A percentile compares a stretch with the other conserved stretches of the same genome.
Conservation (phyloP, 352 stramenopile species). For the Phytophthora quininea region DNA sequence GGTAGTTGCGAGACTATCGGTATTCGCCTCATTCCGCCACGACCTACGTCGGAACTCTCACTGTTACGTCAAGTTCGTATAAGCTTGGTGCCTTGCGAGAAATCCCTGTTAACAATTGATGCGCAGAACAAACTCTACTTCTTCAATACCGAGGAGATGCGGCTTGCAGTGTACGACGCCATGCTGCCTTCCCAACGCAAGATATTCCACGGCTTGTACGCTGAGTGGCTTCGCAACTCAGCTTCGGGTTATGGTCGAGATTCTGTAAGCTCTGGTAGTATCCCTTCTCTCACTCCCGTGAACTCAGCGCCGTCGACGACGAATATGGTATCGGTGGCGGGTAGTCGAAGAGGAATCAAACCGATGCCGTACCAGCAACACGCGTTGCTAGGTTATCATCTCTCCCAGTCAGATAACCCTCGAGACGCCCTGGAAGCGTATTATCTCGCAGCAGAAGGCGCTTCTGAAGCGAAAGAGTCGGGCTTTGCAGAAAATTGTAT, state of each 20-base stretch:
- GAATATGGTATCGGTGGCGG: constrained; percentile 5
- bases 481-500: constrained; percentile 78
- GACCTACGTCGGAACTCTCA: constrained; percentile 45
- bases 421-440: constrained; percentile 67
- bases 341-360: constrained; percentile 8
- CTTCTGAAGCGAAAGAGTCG: constrained; percentile 60
- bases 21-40: constrained; percentile 45
- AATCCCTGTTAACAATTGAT: constrained; percentile 50
- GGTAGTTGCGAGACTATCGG: constrained; percentile 29
- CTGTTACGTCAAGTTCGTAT: constrained; percentile 62
- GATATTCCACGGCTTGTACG: constrained; percentile 65
- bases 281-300: constrained; percentile 9
- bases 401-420: constrained; percentile 58
- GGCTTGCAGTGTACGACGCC: constrained; percentile 50
- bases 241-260: constrained; percentile 9
- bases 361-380: constrained; percentile 60
- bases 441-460: constrained; percentile 60
- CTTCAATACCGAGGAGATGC: constrained; percentile 73
- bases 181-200: constrained; percentile 69
- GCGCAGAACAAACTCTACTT: constrained; percentile 62
- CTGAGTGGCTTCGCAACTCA: constrained; percentile 55
- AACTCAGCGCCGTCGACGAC: constrained; percentile 11
- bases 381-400: constrained; percentile 69
- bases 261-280: background rate
- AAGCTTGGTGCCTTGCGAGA: constrained; percentile 68